Conservation (phyloP, 257 asterid genomes). For the Solanum rostratum region DNA sequence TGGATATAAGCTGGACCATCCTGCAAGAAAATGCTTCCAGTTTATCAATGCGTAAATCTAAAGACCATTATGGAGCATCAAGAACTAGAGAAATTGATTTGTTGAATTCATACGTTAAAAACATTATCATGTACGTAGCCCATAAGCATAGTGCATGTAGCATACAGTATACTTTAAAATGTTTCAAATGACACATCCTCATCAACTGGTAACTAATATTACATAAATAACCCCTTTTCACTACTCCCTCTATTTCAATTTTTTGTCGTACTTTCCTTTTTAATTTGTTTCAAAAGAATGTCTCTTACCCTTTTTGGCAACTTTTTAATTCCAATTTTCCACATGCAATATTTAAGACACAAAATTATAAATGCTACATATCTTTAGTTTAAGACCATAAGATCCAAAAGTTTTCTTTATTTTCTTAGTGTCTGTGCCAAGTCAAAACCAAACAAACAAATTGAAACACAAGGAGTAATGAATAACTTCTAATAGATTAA, state of each 20-base stretch:
- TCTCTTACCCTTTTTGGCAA: too few species aligned
- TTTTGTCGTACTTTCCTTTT: too few species aligned
- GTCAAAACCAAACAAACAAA: too few species aligned
- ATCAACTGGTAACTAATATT: not conserved
- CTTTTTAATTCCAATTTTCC: too few species aligned
- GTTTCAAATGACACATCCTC: not conserved
- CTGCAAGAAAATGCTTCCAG: slow-evolving; percentile 27
- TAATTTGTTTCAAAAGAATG: too few species aligned
- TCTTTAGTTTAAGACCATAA: too few species aligned
- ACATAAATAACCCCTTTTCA: not conserved
- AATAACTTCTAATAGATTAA: not conserved
- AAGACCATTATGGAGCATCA: not conserved
- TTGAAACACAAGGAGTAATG: not conserved
- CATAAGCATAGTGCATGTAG: not conserved
- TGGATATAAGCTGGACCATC: slow-evolving; percentile 82
- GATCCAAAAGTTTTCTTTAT: too few species aligned
- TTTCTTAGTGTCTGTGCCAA: too few species aligned
- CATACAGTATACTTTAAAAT: not conserved
- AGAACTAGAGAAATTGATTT: not conserved
- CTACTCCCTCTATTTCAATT: too few species aligned
- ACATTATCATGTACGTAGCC: not conserved
- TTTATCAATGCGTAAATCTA: not conserved
- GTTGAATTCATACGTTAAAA: not conserved
- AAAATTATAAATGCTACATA: too few species aligned
- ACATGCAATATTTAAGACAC: too few species aligned